These are phyloP conservation scores for Wallacemonas sp. DNA, from an alignment of 208 protist species.

Conservation along the genomic window DNA sequence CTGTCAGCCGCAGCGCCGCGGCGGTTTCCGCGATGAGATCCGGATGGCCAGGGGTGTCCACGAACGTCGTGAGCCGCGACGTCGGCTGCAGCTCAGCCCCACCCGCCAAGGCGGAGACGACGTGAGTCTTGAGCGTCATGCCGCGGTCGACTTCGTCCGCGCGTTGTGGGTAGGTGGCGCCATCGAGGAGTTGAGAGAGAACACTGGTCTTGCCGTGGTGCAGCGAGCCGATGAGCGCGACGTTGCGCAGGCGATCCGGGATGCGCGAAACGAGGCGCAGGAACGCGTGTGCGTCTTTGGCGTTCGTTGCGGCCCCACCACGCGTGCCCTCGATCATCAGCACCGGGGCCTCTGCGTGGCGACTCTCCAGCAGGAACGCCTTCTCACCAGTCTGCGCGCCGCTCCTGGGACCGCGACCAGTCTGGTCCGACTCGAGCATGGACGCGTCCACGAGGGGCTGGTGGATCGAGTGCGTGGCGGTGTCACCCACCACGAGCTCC, in stretches of 20 bases:
- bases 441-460: constrained; percentile 60
- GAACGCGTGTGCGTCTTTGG: constrained; percentile 28
- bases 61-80: constrained; percentile 92
- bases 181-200: constrained; percentile 77
- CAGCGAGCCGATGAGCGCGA: constrained; percentile 94
- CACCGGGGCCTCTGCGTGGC: constrained; percentile 14
- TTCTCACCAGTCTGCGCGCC: constrained; percentile 9
- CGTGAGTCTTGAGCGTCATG: constrained; percentile 72
- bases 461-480: constrained; percentile 53
- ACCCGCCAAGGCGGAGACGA: constrained; percentile 50
- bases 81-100: constrained; percentile 49
- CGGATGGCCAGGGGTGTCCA: constrained; percentile 99
- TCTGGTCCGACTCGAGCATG: constrained; percentile 14
- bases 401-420: background rate
- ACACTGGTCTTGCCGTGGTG: constrained; percentile 98
- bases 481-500: constrained; percentile 82
- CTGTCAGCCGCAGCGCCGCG: constrained; percentile 93
- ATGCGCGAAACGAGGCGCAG: constrained; percentile 46
- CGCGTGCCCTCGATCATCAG: background rate
- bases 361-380: constrained; percentile 46
- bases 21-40: constrained; percentile 97
- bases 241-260: constrained; percentile 92
- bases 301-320: background rate
- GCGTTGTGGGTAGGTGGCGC: constrained; percentile 44
- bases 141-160: constrained; percentile 60